Base-by-base conservation (phyloP, 2,329 filamentous ascomycete genomes). In the Mycosphaerella arachidis region DNA sequence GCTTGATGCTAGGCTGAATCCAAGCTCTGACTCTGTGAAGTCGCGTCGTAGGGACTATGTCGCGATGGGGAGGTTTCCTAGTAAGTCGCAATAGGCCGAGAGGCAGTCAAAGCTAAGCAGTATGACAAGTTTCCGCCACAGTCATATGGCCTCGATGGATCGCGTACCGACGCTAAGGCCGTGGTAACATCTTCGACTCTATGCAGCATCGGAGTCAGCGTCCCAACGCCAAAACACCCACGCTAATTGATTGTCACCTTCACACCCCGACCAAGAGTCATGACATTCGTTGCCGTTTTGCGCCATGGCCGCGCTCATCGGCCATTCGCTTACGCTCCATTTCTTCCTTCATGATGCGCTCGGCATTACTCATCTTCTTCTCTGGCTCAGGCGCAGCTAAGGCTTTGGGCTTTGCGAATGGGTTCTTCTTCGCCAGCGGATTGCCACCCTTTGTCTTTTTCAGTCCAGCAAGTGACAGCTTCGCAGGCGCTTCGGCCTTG, bases 281-380 rank as follows among this genome's bases (percentile, higher is more conserved):
- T 27, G 29, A 48, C 12, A 63, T 60, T n/a, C 63, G 54, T 48
- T 62, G 65, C 24, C 65, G 37, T 53, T 67, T 67, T 3, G 37
- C 57, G 10, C 61, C 61, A 57, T 60, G 31, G 10, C 68, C 64
- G 35, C 67, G 63, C 40, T 70, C 66, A 13, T 74, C 73, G 4
- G 67, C 67, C 31, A 72, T 61, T 31, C 75, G 71, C 53, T 75
- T 76, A n/a, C 76, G 71, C 33, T 75, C 74, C 50, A 77, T 65
- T 57, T 75, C 73, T 60, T 76, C 88, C 74, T 88, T 90, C 92
- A 96, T 96, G 69, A 94, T 95, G 56, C 88, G 83, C 75, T 93
- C 91, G 3, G 87, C 88, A 71, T 95, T 91, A 69, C 89, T 93
- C 84, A 96, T 93, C 70, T 90, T 94, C 80, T 90, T 91, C 1